phyloP scores from a whole-genome alignment of 306 rosid genomes.

The Lablab purpureus region DNA sequence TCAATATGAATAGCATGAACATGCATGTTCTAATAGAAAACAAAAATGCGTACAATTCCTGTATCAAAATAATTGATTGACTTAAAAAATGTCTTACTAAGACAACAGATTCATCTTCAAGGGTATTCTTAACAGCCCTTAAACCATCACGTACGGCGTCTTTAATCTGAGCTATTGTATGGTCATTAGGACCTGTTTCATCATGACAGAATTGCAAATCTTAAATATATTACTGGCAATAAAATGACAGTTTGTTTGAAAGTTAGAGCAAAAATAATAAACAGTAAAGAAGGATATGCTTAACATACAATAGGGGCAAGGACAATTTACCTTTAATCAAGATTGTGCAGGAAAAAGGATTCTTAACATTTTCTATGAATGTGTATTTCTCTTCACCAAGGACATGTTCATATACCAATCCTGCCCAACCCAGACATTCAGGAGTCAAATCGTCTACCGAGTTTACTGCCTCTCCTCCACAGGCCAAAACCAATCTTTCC shows the following conservation, averaged over 20 bases:
- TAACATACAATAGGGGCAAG: slow-evolving; percentile 18
- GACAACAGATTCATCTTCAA: slow-evolving; percentile 93
- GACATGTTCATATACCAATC: slow-evolving; percentile 92
- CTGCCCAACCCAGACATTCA: slow-evolving; percentile 98
- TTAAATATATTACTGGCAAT: slow-evolving; percentile 31
- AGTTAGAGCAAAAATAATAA: slow-evolving; percentile 11
- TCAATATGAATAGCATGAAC: background rate
- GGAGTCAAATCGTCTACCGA: slow-evolving; percentile 92
- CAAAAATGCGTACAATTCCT: background rate
- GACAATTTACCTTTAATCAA: slow-evolving; percentile 80
- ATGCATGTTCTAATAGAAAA: background rate
- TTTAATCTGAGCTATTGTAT: slow-evolving; percentile 97
- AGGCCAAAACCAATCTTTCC: slow-evolving; percentile 97
- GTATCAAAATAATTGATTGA: slow-evolving; percentile 14
- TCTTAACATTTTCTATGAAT: slow-evolving; percentile 90
- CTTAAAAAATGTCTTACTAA: slow-evolving; percentile 56
- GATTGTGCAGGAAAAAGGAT: slow-evolving; percentile 94
- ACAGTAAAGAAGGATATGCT: background rate
- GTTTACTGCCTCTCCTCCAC: slow-evolving; percentile 98
- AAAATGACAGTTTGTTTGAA: slow-evolving; percentile 17
- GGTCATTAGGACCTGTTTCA: slow-evolving; percentile 95
- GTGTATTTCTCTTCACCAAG: slow-evolving; percentile 99
- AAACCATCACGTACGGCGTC: slow-evolving; percentile 98
- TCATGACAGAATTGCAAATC: slow-evolving; percentile 38
- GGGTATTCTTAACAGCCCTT: slow-evolving; percentile 95